A percentile compares a stretch with the other conserved stretches of the same genome.
These are phyloP conservation scores for Erodium moschatum DNA, from an alignment of 441 rosid species.

Conservation along the genomic window DNA sequence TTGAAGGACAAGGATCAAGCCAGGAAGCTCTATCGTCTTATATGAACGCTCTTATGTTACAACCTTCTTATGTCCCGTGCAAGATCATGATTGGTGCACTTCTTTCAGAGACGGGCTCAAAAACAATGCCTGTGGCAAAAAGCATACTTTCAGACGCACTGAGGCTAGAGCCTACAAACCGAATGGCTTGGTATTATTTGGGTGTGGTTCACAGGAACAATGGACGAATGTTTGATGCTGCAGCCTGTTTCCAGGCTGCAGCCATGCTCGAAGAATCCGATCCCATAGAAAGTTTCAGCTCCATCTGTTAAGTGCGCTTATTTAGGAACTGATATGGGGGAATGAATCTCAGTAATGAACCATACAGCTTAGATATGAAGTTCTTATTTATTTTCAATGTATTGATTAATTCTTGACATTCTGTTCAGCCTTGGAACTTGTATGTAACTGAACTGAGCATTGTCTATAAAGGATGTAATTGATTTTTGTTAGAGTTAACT, in stretches of 20 bases:
- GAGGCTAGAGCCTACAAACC: constrained; percentile 75
- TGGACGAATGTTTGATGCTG: constrained; percentile 46
- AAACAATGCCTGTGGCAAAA: constrained; percentile 67
- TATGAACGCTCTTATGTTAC: constrained; percentile 47
- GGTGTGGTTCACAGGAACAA: constrained; percentile 68
- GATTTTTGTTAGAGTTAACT: not conserved
- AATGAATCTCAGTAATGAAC: not conserved
- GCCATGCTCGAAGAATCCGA: constrained; percentile 8
- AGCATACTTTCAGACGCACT: constrained; percentile 79
- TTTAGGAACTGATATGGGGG: not conserved
- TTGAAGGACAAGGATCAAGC: constrained; percentile 49
- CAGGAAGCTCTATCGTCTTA: constrained; percentile 48
- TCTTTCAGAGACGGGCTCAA: constrained; percentile 42
- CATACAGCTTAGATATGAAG: not conserved
- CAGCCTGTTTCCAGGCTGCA: constrained; percentile 4
- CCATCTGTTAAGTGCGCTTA: not conserved
- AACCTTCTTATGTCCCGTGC: constrained; percentile 55
- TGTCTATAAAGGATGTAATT: not conserved
- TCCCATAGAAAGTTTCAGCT: constrained; percentile 7
- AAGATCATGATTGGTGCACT: constrained; percentile 53
- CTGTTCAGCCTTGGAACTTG: not conserved
- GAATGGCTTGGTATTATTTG: constrained; percentile 77
- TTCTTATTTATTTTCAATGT: not conserved
- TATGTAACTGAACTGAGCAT: constrained; percentile 6
- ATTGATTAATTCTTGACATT: not conserved